Conservation (phyloP, 768 basidiomycete species). For the Kwoniella sp. region DNA sequence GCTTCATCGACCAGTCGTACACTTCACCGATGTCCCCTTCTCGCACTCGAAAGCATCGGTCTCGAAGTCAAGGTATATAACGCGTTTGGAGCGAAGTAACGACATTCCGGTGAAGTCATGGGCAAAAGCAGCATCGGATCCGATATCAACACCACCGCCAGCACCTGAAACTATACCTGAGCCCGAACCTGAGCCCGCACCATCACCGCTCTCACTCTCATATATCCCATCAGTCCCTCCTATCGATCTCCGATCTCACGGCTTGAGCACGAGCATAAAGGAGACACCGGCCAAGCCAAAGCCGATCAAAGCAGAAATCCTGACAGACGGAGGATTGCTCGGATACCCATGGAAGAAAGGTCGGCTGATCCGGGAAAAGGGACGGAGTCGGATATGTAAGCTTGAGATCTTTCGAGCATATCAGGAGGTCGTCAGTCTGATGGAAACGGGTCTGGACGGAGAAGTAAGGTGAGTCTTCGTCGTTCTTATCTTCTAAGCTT, state of each 20-base stretch:
- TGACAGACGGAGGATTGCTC: conserved; percentile 29
- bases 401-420: conserved; percentile 26
- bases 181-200: conserved; percentile 26
- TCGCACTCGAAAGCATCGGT: conserved; percentile 61
- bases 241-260: not conserved
- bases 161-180: not conserved
- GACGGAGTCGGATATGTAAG: conserved; percentile 34
- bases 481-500: too few relatives aligned
- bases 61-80: not conserved
- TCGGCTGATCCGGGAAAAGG: conserved; percentile 24
- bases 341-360: conserved; percentile 31
- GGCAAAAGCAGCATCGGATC: too few relatives aligned
- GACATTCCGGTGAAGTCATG: too few relatives aligned
- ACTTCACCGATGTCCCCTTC: conserved; percentile 68
- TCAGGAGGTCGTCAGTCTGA: not conserved
- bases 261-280: not conserved
- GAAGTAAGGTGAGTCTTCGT: not conserved
- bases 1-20: conserved; percentile 62
- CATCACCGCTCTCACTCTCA: conserved; percentile 19
- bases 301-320: conserved; percentile 21
- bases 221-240: conserved; percentile 10
- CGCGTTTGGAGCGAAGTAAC: not conserved
- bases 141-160: too few relatives aligned
- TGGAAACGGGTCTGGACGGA: too few relatives aligned
- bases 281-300: conserved; percentile 10